A percentile compares a stretch with the other conserved stretches of the same genome.
phyloP scores from a whole-genome alignment of 805 yeast species.

The Saccharomycopsis javanensis region DNA sequence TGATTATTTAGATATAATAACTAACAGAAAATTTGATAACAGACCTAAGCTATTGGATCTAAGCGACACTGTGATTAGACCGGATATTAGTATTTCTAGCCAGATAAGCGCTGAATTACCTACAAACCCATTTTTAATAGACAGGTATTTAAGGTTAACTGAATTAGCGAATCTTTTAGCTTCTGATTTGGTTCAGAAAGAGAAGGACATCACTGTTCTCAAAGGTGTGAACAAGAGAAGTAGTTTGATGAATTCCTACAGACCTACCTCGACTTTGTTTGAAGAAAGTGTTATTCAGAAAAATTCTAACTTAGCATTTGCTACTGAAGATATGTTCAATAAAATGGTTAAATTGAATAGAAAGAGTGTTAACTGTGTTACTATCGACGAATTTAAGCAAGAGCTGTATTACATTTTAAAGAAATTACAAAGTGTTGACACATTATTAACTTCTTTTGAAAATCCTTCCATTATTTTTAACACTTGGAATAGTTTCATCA shows the following conservation, averaged over 20 bases:
- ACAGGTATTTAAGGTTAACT: conserved; percentile 50
- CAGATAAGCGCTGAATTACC: conserved; percentile 50
- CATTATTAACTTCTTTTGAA: conserved; percentile 22
- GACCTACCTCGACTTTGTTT: conserved; percentile 28
- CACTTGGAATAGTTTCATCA: conserved; percentile 16
- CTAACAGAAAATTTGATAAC: conserved; percentile 61
- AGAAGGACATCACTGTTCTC: conserved; percentile 18
- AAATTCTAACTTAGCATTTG: conserved; percentile 43
- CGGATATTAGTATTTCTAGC: conserved; percentile 45
- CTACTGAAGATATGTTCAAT: conserved; percentile 50
- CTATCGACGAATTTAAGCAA: conserved; percentile 15
- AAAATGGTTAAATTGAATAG: conserved; percentile 25
- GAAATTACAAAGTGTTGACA: conserved; percentile 21
- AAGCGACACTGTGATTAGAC: conserved; percentile 46
- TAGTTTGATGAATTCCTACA: conserved; percentile 20
- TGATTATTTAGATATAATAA: conserved; percentile 64
- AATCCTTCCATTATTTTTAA: conserved; percentile 18
- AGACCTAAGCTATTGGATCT: conserved; percentile 47
- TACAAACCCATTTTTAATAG: conserved; percentile 58
- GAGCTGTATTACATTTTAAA: conserved; percentile 14
- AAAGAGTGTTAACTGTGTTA: conserved; percentile 20
- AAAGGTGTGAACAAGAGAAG: conserved; percentile 6
- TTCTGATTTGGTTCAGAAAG: conserved; percentile 20
- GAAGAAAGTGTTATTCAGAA: conserved; percentile 24
- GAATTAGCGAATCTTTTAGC: conserved; percentile 44